A percentile compares a stretch with the other conserved stretches of the same genome.
Conservation (phyloP, 768 basidiomycete species). For the Trametes villosa region DNA sequence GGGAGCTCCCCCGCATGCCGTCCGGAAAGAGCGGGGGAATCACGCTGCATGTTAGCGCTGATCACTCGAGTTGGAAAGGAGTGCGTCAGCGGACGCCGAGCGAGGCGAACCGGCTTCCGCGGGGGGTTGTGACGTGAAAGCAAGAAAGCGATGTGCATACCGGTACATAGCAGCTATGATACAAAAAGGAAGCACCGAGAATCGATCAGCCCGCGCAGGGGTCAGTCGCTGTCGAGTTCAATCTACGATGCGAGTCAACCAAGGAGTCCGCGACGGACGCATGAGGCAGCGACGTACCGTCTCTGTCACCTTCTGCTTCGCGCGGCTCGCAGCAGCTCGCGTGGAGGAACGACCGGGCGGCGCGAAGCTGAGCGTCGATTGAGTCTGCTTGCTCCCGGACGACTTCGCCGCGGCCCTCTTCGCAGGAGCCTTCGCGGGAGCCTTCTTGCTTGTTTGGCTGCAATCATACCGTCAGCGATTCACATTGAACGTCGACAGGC, state of each 20-base stretch:
- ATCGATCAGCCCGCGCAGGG: neutral
- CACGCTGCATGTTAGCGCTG: neutral
- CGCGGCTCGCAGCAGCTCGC: conserved; percentile 70
- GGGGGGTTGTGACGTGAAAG: neutral
- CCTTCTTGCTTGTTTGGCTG: conserved; percentile 47
- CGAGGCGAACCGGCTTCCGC: neutral
- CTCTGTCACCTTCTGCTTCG: conserved; percentile 62
- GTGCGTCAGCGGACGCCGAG: neutral
- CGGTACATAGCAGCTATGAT: neutral
- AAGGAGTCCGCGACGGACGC: neutral
- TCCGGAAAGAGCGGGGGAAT: conserved; percentile 12
- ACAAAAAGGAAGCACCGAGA: neutral
- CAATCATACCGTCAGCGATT: neutral
- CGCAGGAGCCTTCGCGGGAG: conserved; percentile 50
- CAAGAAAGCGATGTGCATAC: neutral
- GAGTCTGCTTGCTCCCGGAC: conserved; percentile 39
- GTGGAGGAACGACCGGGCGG: conserved; percentile 59
- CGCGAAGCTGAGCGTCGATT: conserved; percentile 65
- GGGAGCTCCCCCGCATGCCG: neutral
- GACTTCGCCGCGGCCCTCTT: conserved; percentile 43
- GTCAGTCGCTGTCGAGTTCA: conserved; percentile 29
- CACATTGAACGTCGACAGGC: neutral
- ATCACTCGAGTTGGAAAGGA: neutral
- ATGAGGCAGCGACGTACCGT: conserved; percentile 36
- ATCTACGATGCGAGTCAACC: conserved; percentile 13